These are phyloP conservation scores for Didymella pinodella DNA, from an alignment of 2,329 filamentous ascomycete species.

Conservation along the genomic window DNA sequence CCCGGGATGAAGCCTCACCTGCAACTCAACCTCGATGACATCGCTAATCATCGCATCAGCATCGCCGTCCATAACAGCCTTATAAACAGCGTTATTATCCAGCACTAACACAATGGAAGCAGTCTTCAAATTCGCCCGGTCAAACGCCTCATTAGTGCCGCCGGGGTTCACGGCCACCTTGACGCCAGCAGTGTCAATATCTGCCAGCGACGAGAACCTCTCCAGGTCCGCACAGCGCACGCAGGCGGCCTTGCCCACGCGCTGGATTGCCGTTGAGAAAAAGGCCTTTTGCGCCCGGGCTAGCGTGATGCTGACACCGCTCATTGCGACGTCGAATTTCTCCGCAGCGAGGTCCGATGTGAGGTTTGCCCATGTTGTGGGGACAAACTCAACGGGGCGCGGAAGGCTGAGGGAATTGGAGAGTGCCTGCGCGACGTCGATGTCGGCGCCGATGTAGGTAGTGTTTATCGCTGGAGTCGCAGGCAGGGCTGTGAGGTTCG, in stretches of 20 bases:
- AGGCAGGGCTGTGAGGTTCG: constrained; percentile 22
- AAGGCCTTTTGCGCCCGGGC: constrained; percentile 17
- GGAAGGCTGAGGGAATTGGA: constrained; percentile 22
- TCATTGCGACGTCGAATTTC: constrained; percentile 27
- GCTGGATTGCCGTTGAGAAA: constrained; percentile 21
- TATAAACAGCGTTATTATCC: constrained; percentile 25
- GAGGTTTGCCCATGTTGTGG: constrained; percentile 23
- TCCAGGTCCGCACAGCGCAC: constrained; percentile 20
- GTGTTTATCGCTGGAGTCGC: constrained; percentile 21
- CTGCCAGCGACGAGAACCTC: constrained; percentile 18
- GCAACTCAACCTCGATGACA: constrained; percentile 25
- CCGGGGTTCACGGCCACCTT: constrained; percentile 24
- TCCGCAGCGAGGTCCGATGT: constrained; percentile 11
- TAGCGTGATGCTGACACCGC: constrained; percentile 26
- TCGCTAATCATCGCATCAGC: constrained; percentile 28
- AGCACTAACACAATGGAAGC: constrained; percentile 21
- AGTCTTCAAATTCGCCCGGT: constrained; percentile 20
- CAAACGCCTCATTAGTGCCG: constrained; percentile 26
- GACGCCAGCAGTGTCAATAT: constrained; percentile 23
- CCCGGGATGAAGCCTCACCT: constrained; percentile 21
- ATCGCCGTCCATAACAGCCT: constrained; percentile 23
- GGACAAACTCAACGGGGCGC: constrained; percentile 21
- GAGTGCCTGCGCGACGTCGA: constrained; percentile 20
- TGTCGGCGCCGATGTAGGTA: constrained; percentile 25
- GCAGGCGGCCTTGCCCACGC: constrained; percentile 24